Evolutionary conservation across 1,284 basidiomycete genomes (phyloP), one percentile per base, ranked within the genome.

Genomic region (Puccinia coronata): DNA sequence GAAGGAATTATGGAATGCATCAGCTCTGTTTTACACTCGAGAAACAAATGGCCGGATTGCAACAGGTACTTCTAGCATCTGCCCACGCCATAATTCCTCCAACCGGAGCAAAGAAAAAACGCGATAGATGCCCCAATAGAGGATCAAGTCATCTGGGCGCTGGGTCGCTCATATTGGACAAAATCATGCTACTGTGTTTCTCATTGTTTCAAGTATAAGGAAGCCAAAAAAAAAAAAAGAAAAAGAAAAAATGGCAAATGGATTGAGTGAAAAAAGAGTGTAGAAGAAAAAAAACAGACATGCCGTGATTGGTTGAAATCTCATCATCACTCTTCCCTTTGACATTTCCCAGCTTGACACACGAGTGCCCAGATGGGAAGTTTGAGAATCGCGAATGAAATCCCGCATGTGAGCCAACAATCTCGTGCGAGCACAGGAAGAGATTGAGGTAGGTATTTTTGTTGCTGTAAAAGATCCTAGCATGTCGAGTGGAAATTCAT

Each of bases 381-480:
- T 57, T 57, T 8, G 25, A 36, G 28, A 65, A 65, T 39, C 41
- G 9, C 18, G 23, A 39, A 11, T 39, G 63, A 12, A 65, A 65
- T 28, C 25, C 8, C 55, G 12, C 55, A 57, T 57, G 63, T 39
- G 41, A 16, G 14, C 63, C 23, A 23, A 65, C 41, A 63, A 36
- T 41, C 28, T 43, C 65, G 6, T 49, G 65, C 28, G 23, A 47
- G 9, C 43, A 69, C 0, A 1, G 20, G 39, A 43, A 47, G 65
- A 69, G 16, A 28, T 69, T 41, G 16, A 41, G 47, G 23, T 31
- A 69, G 63, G 63, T 41, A 65, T 65, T 65, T 65, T 65, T 65
- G 34, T 43, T 39, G 55, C 31, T 57, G 2, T 57, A 14, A 11
- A 25, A 31, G 25, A 57, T 31, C 55, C n/a, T 31, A 16, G 31